These are phyloP conservation scores for Paramecium pentaurelia DNA, from an alignment of 73 alveolate genomes.

Conservation along the genomic window DNA sequence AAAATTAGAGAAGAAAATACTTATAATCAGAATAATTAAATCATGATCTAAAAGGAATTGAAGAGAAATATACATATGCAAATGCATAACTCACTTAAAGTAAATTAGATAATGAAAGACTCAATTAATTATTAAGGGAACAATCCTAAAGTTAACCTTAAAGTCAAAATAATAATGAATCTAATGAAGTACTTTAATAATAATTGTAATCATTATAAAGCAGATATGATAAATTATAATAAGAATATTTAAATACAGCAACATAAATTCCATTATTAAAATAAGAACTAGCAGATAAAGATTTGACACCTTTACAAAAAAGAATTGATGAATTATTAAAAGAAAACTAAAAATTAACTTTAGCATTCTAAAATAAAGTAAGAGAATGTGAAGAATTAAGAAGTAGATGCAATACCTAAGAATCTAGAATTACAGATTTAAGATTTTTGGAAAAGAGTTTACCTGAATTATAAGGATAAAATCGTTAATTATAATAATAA, in stretches of 20 bases:
- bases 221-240: not conserved
- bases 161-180: not conserved
- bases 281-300: not conserved
- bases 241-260: not conserved
- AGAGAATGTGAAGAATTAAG: slow-evolving; percentile 37
- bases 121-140: slow-evolving; percentile 5
- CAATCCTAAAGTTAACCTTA: not conserved
- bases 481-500: not conserved
- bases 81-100: not conserved
- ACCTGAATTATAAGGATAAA: not conserved
- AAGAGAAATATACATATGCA: slow-evolving; percentile 10
- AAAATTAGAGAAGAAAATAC: not conserved
- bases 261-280: not conserved
- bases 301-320: not conserved
- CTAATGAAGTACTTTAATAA: not conserved
- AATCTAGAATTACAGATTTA: not conserved
- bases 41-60: not conserved
- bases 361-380: slow-evolving; percentile 16
- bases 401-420: slow-evolving; percentile 15
- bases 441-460: slow-evolving; percentile 25
- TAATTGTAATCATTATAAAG: not conserved
- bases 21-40: slow-evolving; percentile 26
- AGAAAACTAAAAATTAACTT: not conserved
- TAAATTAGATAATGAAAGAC: not conserved
- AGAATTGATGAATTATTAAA: not conserved